A percentile compares a stretch with the other conserved stretches of the same genome.
Conservation (phyloP, 139 green algal species). For the Picocystis salinarum region DNA sequence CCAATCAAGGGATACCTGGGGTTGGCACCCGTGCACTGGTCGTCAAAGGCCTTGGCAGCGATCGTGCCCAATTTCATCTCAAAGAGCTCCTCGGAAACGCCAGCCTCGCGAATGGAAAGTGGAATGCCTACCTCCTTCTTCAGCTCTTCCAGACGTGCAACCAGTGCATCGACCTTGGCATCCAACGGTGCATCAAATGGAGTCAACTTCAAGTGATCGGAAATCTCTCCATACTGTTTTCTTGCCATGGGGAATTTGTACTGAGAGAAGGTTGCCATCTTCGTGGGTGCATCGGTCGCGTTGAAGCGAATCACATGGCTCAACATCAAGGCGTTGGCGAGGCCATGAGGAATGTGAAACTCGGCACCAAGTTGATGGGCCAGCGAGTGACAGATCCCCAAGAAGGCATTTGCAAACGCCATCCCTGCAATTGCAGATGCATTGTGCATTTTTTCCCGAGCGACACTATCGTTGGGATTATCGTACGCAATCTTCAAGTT, state of each 20-base stretch:
- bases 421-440: slow-evolving; percentile 52
- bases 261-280: slow-evolving; percentile 48
- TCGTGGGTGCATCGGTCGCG: slow-evolving; percentile 35
- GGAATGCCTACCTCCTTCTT: slow-evolving; percentile 29
- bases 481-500: slow-evolving; percentile 7
- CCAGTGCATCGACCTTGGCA: slow-evolving; percentile 16
- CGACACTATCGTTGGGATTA: slow-evolving; percentile 7
- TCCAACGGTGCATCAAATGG: neutral
- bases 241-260: slow-evolving; percentile 34
- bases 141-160: slow-evolving; percentile 39
- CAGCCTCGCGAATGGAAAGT: slow-evolving; percentile 27
- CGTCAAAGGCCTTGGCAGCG: slow-evolving; percentile 37
- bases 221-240: slow-evolving; percentile 30
- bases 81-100: slow-evolving; percentile 17
- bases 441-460: slow-evolving; percentile 43
- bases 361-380: slow-evolving; percentile 32
- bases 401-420: slow-evolving; percentile 55
- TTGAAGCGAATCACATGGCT: slow-evolving; percentile 50
- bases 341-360: slow-evolving; percentile 39
- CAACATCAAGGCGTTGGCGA: slow-evolving; percentile 44
- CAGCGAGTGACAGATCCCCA: slow-evolving; percentile 52
- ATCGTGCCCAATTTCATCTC: slow-evolving; percentile 15
- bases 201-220: slow-evolving; percentile 23
- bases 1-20: slow-evolving; percentile 36
- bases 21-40: slow-evolving; percentile 56